Base-by-base conservation (phyloP, 1,284 basidiomycete species). In the Macrocybe sp. region DNA sequence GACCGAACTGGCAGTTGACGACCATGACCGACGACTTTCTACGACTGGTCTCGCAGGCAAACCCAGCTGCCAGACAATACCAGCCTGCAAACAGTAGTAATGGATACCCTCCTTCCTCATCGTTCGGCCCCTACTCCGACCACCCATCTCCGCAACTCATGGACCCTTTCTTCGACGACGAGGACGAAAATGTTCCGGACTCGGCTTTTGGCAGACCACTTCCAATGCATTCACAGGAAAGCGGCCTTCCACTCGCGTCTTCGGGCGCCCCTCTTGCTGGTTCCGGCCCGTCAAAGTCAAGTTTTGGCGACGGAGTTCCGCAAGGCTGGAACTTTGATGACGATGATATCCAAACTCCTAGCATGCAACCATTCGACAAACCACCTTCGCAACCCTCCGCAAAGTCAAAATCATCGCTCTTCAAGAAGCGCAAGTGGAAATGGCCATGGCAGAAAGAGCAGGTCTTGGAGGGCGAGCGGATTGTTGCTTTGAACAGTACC, bases 81-180 rank as follows among this genome's bases (percentile, higher is more conserved):
- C 79, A 73, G 51, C 73, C 78, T 48, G 74, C 73, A 61, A 70
- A 72, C 56, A 74, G 74, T 52, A 80, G 80, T 61, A 72, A 73
- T 58, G 76, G 76, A 51, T 81, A 83, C 61, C 79, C 78, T 39
- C 77, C 81, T 34, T 72, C 75, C 41, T 63, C 69, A 29, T 60
- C 66, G 14, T 58, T 59, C 44, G 58, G 56, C 45, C 64, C 65
- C 40, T 71, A 72, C 51, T 53, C 54, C 52, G 63, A 66, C 59
- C 64, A 69, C 56, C 60, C 61, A 37, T 64, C 68, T 53, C 70
- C 71, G 51, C 72, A 76, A 56, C 68, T 75, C 46, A 70, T 90
- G 64, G 86, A 90, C 64, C 86, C 87, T 2, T 90, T 90, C 65
- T 89, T 90, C 64, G 84, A 87, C 65, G 87, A 90, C 60, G 84